phyloP scores from a whole-genome alignment of 257 asterid genomes.

The Solanum corneliomulleri region DNA sequence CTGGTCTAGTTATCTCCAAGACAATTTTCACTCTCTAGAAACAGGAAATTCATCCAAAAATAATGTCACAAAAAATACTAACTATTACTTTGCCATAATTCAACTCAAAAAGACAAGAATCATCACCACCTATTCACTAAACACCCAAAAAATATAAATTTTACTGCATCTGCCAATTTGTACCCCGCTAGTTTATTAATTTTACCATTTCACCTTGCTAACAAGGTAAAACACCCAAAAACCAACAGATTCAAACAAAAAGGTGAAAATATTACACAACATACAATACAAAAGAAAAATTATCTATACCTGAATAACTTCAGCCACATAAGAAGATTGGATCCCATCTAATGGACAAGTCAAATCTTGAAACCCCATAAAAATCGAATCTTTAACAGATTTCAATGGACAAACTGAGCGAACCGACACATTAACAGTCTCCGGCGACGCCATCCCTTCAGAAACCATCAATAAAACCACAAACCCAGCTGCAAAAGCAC shows the following conservation, averaged over 20 bases:
- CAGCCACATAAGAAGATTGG: conserved; percentile 22
- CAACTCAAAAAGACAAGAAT: background rate
- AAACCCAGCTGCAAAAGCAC: conserved; percentile 31
- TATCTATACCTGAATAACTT: conserved; percentile 54
- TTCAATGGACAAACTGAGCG: conserved; percentile 35
- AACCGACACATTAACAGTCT: conserved; percentile 27
- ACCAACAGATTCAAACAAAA: background rate
- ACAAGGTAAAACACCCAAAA: background rate
- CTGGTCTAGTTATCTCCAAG: background rate
- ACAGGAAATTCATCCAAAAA: background rate
- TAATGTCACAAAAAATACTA: background rate
- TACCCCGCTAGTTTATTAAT: background rate
- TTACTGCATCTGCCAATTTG: background rate
- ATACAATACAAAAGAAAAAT: background rate
- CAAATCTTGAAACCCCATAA: conserved; percentile 21
- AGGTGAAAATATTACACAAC: background rate
- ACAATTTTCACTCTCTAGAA: background rate
- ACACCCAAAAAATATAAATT: background rate
- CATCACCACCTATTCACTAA: background rate
- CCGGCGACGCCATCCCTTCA: conserved; percentile 35
- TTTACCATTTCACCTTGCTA: background rate
- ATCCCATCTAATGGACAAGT: conserved; percentile 31
- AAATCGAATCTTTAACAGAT: conserved; percentile 49
- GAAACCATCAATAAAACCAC: conserved; percentile 25
- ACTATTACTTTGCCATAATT: background rate